Base-by-base conservation (phyloP, 257 asterid genomes). In the Nicotiana tomentosiformis region DNA sequence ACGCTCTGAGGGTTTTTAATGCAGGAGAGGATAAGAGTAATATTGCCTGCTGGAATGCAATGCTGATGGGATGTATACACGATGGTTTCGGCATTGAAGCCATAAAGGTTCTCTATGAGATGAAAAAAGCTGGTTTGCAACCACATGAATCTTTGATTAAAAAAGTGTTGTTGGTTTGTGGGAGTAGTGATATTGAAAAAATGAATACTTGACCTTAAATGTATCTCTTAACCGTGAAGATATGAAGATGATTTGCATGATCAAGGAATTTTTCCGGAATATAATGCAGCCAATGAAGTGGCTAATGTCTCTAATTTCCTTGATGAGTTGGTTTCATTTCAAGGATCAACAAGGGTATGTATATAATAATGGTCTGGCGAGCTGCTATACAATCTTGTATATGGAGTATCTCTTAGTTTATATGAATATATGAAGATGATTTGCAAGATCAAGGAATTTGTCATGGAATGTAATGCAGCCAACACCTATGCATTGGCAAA, bases 11-110 rank as follows among this genome's bases (percentile, higher is more conserved):
- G 86, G 84, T 86, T 69, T 89, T 92, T 29, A 87, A 89, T 81
- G 77, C 68, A 3, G 66, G 83, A 18, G 85, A 81, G 62, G 82
- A 51, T 29, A 64, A 65, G 84, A 87, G 88, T 60, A 91, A 84
- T 29, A 58, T 23, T 18, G 96, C 97, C 0, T 90, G 90, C 61
- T 93, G 89, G 88, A 93, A 92, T 85, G 94, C 93, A 16, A 85
- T 93, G 92, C 82, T 91, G 56, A 80, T 77, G 10, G 87, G 84
- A 85, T 91, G 83, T 46, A 72, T 91, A 65, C 87, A 82, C 49
- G 86, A 90, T 39, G 97, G 94, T 66, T 83, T 84, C 11, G 88
- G 86, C 79, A 16, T 78, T 16, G 92, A 93, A 88, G 95, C 93
- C 30, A 64, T 85, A n/a, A 84, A 82, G 76, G 66, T 88, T 74